Conservation (phyloP, 192 early-diverging fungal species). For the Gaertneriomyces semiglobifer region DNA sequence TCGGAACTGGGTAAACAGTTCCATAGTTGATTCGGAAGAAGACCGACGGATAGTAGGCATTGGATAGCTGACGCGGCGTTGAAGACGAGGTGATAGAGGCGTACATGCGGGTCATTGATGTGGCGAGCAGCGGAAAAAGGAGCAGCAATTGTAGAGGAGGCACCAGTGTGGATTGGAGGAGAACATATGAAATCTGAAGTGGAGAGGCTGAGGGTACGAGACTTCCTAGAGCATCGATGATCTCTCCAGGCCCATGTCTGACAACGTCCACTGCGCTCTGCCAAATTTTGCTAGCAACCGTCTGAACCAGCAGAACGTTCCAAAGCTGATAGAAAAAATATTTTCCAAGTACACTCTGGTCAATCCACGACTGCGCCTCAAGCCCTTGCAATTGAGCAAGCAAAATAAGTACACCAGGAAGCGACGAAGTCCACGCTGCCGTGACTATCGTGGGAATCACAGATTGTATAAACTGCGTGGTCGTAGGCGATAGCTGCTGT, state of each 20-base stretch:
- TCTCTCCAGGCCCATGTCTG: conserved; percentile 32
- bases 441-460: conserved; percentile 46
- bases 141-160: conserved; percentile 48
- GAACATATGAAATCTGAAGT: conserved; percentile 42
- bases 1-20: conserved; percentile 45
- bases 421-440: conserved; percentile 43
- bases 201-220: conserved; percentile 24
- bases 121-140: conserved; percentile 42
- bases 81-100: conserved; percentile 21
- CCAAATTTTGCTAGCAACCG: conserved; percentile 35
- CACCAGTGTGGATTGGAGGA: conserved; percentile 42
- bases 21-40: conserved; percentile 54
- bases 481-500: conserved; percentile 26
- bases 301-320: conserved; percentile 47
- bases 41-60: conserved; percentile 53
- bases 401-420: conserved; percentile 48
- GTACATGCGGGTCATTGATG: conserved; percentile 36
- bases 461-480: conserved; percentile 40
- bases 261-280: conserved; percentile 31
- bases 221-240: conserved; percentile 29
- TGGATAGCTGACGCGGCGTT: conserved; percentile 42
- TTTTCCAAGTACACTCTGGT: conserved; percentile 45
- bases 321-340: conserved; percentile 53
- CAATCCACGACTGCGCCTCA: conserved; percentile 53
- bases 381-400: conserved; percentile 48